Base-by-base conservation (phyloP, 768 basidiomycete species). In the Suillus weaverae region DNA sequence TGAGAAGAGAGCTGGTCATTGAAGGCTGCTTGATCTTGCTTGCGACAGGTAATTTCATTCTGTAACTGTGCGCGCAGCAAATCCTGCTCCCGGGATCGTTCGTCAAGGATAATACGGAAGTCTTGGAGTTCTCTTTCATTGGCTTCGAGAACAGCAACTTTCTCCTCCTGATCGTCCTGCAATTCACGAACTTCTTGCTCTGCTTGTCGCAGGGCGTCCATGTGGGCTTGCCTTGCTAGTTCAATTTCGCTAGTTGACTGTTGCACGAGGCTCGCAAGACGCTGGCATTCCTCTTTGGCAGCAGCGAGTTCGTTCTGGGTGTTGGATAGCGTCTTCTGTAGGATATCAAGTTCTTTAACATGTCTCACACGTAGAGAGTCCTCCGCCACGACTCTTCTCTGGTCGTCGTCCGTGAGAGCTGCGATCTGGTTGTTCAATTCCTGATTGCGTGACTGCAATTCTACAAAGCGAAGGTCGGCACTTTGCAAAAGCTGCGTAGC, bases 11-110 rank as follows among this genome's bases (percentile, higher is more conserved):
- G 50, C 41, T 75, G 68, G 69, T 68, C 65, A 38, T 65, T 64
- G 57, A 69, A 64, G 60, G 67, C 61, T 60, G 77, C 74, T 66
- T 76, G 74, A 33, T 79, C 77, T 39, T 68, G 66, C 56, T 65
- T 68, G 30, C 78, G 80, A 33, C 69, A 72, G 39, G 78, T 75
- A 7, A 72, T 70, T 63, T 83, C 76, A 8, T 79, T 72, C 67
- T 79, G 77, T 6, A 88, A 72, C 41, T 80, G 75, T 50, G 67
- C 66, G 56, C 74, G 73, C 43, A 86, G 72, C 8, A 71, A 65
- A 41, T 76, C 67, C 16, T 70, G 26, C n/a, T 77, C 72, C 33
- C 74, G 75, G 54, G 77, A 73, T 26, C 77, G 79, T 62, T 80
- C 81, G 55, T 79, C 75, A 38, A 76, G 73, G 35, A 73, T 70